These are phyloP conservation scores for Rosa lucieae DNA, from an alignment of 306 rosid genomes.

Conservation along the genomic window DNA sequence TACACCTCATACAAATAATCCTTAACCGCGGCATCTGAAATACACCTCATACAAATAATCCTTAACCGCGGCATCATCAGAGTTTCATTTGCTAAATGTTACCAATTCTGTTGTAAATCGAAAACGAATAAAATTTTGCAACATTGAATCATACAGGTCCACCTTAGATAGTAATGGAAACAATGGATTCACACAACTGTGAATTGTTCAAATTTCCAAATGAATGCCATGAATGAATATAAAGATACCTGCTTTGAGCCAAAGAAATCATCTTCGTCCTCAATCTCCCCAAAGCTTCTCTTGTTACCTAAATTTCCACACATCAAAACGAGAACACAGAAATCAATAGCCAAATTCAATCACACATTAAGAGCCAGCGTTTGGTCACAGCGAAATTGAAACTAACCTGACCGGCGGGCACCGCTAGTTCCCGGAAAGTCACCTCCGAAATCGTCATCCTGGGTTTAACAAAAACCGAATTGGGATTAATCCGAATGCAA, in stretches of 20 bases:
- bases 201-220: neutral
- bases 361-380: slow-evolving; percentile 8
- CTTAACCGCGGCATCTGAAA: neutral
- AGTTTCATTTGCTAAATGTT: neutral
- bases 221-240: neutral
- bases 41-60: neutral
- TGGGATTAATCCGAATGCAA: neutral
- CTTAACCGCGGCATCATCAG: neutral
- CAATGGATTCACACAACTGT: neutral
- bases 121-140: neutral
- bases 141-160: neutral
- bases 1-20: neutral
- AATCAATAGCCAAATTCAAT: slow-evolving; percentile 1
- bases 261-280: slow-evolving; percentile 61
- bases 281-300: slow-evolving; percentile 67
- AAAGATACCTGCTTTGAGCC: slow-evolving; percentile 60
- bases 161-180: neutral
- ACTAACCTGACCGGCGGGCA: slow-evolving; percentile 52
- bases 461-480: slow-evolving; percentile 12
- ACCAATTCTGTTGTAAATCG: neutral
- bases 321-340: neutral
- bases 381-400: slow-evolving; percentile 5
- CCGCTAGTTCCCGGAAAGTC: slow-evolving; percentile 45
- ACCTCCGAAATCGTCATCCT: slow-evolving; percentile 92
- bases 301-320: slow-evolving; percentile 44